These are phyloP conservation scores for Alternaria burnsii DNA, from an alignment of 2,329 filamentous ascomycete species.

Conservation along the genomic window DNA sequence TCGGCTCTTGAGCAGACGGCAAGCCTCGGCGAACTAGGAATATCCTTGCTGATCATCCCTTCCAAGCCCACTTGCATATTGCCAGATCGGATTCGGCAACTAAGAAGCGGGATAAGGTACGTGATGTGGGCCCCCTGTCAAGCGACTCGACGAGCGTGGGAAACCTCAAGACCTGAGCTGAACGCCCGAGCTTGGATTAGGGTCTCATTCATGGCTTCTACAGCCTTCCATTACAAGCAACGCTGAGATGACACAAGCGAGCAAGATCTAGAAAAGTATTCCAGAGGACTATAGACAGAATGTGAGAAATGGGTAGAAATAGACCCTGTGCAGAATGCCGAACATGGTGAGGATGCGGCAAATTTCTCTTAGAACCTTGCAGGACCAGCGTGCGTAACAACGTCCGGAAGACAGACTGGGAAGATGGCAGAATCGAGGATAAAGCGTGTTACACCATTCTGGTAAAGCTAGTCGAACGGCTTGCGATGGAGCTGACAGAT, in stretches of 20 bases:
- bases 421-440: slow-evolving; percentile 16
- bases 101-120: slow-evolving; percentile 13
- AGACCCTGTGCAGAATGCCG: not conserved
- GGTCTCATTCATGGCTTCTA: not conserved
- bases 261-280: not conserved
- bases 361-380: not conserved
- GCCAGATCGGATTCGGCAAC: slow-evolving; percentile 22
- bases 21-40: slow-evolving; percentile 15
- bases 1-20: slow-evolving; percentile 21
- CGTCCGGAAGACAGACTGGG: slow-evolving; percentile 15
- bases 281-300: not conserved
- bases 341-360: slow-evolving; percentile 2
- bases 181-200: not conserved
- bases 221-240: not conserved
- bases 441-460: slow-evolving; percentile 7
- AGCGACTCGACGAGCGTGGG: not conserved
- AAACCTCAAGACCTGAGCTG: not conserved
- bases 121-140: slow-evolving; percentile 11
- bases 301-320: not conserved
- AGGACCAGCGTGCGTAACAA: slow-evolving; percentile 24
- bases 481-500: not conserved
- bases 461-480: slow-evolving; percentile 4
- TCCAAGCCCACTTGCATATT: not conserved
- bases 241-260: not conserved
- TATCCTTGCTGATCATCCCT: slow-evolving; percentile 9